A percentile compares a stretch with the other conserved stretches of the same genome.
Evolutionary conservation across 495 filamentous ascomycete species (phyloP).

Genomic region (Talaromyces nanjingensis): DNA sequence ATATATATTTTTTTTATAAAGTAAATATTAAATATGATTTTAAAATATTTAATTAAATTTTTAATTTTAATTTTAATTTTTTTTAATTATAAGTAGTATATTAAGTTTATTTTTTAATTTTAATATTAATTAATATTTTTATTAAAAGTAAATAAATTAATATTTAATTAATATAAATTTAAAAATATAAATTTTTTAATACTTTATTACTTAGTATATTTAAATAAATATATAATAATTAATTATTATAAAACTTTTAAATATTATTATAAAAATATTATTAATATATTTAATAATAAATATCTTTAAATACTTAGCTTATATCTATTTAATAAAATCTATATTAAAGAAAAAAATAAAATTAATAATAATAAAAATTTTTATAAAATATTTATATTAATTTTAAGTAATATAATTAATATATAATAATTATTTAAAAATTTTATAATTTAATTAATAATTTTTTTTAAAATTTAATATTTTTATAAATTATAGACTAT

Average conservation of each 20-base stretch:
- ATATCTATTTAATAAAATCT: too few relatives aligned
- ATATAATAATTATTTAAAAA: slow-evolving; percentile 7
- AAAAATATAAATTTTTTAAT: not conserved
- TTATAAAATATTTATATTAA: slow-evolving; percentile 9
- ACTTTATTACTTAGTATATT: not conserved
- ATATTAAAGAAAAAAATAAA: too few relatives aligned
- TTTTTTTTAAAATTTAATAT: slow-evolving; percentile 11
- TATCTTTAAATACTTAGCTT: too few relatives aligned
- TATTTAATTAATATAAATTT: not conserved
- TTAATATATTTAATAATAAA: too few relatives aligned
- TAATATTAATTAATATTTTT: slow-evolving; percentile 10
- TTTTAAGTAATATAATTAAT: slow-evolving; percentile 12
- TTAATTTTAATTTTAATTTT: too few relatives aligned
- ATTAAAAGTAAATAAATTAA: not conserved
- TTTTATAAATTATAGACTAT: slow-evolving; percentile 8
- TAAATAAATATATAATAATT: not conserved
- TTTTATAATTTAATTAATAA: not conserved
- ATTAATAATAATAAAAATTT: slow-evolving; percentile 11
- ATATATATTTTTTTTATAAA: not conserved
- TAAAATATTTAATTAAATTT: too few relatives aligned
- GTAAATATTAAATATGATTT: not conserved
- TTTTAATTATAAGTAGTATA: slow-evolving; percentile 4
- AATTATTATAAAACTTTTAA: too few relatives aligned
- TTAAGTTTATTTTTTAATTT: slow-evolving; percentile 7
- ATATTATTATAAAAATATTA: too few relatives aligned